These are phyloP conservation scores for Forsythia viridissima DNA, from an alignment of 257 asterid species.

Conservation along the genomic window DNA sequence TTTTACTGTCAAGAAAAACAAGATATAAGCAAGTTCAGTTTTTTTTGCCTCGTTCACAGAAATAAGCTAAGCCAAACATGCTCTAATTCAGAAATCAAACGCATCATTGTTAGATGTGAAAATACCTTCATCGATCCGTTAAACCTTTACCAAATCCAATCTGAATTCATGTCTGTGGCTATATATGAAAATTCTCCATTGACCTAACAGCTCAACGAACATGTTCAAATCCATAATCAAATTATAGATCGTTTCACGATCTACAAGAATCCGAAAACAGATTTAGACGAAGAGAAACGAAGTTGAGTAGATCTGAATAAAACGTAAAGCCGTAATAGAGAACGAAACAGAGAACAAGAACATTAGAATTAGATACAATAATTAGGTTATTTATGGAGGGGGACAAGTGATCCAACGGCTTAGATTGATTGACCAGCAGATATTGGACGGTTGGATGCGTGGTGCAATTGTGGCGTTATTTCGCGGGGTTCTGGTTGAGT, in stretches of 20 bases:
- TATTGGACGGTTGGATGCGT: constrained; percentile 34
- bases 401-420: constrained; percentile 41
- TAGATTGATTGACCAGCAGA: constrained; percentile 6
- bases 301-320: not conserved
- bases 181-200: not conserved
- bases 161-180: not conserved
- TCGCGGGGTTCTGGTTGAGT: constrained; percentile 4
- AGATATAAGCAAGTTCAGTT: too few species aligned
- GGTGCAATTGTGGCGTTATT: not conserved
- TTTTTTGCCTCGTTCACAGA: not conserved
- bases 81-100: not conserved
- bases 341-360: too few species aligned
- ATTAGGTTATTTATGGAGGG: constrained; percentile 35
- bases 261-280: not conserved
- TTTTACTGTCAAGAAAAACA: too few species aligned
- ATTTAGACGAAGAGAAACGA: not conserved
- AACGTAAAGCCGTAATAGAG: too few species aligned
- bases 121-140: constrained; percentile 20
- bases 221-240: constrained; percentile 31
- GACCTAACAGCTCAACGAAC: not conserved
- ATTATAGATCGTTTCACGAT: constrained; percentile 40
- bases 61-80: not conserved
- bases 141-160: constrained; percentile 18
- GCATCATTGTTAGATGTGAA: not conserved
- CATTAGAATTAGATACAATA: not conserved